Percentiles rank a stretch among this genome's conserved stretches.
phyloP scores from a whole-genome alignment of 768 basidiomycete species.

The Boletus subcaerulescens region DNA sequence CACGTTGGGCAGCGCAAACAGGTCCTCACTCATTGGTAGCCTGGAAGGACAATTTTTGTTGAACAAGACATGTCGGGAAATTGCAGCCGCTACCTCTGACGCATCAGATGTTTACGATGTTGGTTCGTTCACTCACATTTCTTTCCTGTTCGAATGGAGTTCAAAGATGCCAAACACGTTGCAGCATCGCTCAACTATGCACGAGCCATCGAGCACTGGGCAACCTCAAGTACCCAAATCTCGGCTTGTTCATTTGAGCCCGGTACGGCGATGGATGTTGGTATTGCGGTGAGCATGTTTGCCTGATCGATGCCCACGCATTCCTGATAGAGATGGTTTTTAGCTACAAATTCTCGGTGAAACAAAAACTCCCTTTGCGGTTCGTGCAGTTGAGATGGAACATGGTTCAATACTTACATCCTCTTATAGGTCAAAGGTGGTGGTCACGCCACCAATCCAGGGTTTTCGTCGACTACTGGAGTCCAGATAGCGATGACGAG shows the following conservation, averaged over 20 bases:
- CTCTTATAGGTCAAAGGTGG: slow-evolving; percentile 55
- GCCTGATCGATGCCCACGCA: too few relatives aligned
- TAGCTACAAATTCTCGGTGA: slow-evolving; percentile 35
- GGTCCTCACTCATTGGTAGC: too few relatives aligned
- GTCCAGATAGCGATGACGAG: slow-evolving; percentile 55
- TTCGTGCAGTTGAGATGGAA: slow-evolving; percentile 6
- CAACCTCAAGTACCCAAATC: slow-evolving; percentile 43
- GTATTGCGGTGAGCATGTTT: slow-evolving; percentile 37
- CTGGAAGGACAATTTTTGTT: background rate
- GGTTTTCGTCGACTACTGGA: slow-evolving; percentile 56
- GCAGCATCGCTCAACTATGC: slow-evolving; percentile 30
- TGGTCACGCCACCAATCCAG: slow-evolving; percentile 53
- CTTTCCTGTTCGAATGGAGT: background rate
- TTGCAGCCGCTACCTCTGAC: background rate
- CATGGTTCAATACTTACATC: too few relatives aligned
- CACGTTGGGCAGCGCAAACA: too few relatives aligned
- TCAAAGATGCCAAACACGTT: background rate
- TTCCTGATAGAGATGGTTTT: background rate
- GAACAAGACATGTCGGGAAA: background rate
- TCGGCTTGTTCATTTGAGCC: slow-evolving; percentile 57
- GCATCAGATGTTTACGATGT: slow-evolving; percentile 46
- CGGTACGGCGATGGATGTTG: slow-evolving; percentile 49
- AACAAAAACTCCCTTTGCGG: slow-evolving; percentile 33
- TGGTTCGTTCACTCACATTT: slow-evolving; percentile 25
- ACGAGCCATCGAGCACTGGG: slow-evolving; percentile 48